phyloP scores from a whole-genome alignment of 2,329 filamentous ascomycete genomes.

The Microcera coccophila region DNA sequence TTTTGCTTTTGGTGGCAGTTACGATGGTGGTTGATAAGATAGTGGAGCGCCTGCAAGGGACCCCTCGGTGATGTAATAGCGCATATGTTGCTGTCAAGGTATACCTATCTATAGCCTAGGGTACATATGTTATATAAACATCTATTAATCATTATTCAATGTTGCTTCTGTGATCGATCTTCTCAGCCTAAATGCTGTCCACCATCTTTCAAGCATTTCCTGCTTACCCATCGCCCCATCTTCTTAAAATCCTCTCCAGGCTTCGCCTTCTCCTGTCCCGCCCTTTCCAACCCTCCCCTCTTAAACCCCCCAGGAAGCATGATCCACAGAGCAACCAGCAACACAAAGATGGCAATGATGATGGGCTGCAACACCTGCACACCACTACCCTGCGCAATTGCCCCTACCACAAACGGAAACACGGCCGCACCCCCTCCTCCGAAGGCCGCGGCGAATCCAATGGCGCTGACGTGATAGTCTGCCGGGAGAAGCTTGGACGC shows the following conservation, averaged over 20 bases:
- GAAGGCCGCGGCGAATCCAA: constrained; percentile 76
- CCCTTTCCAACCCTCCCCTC: constrained; percentile 40
- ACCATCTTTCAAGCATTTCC: not conserved
- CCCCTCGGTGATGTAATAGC: constrained; percentile 13
- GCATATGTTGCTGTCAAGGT: not conserved
- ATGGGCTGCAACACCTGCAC: constrained; percentile 57
- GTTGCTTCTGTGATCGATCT: not conserved
- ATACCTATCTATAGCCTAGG: not conserved
- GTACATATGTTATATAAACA: not conserved
- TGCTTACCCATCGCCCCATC: constrained; percentile 15
- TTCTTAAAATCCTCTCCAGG: constrained; percentile 33
- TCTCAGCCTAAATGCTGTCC: not conserved
- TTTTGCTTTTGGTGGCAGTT: no score
- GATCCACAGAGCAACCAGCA: constrained; percentile 45
- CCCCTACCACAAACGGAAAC: constrained; percentile 64
- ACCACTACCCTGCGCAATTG: constrained; percentile 57
- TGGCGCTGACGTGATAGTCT: constrained; percentile 71
- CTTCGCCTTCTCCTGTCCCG: constrained; percentile 34
- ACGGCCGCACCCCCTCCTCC: constrained; percentile 69
- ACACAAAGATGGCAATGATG: constrained; percentile 45
- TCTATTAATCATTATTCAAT: not conserved
- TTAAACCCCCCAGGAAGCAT: constrained; percentile 39
- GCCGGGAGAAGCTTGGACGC: constrained; percentile 70
- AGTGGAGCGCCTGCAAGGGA: constrained; percentile 8
- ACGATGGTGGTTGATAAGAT: constrained; percentile 29